These are phyloP conservation scores for Colletotrichum phormii DNA, from an alignment of 2,329 filamentous ascomycete genomes.

Conservation along the genomic window DNA sequence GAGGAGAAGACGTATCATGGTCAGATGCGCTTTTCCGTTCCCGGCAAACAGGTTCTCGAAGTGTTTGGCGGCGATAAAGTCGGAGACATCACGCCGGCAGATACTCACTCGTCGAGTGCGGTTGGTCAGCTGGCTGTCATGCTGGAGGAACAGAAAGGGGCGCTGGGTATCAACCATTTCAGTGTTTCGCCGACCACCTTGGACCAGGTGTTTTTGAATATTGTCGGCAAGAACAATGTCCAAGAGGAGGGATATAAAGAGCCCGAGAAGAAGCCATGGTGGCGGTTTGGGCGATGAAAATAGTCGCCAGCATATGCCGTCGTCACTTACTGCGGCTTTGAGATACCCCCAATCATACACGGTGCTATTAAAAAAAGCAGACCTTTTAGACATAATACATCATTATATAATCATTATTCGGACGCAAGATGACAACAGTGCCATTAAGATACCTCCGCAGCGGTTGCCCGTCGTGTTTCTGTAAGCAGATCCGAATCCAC, in stretches of 20 bases:
- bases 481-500: too few species aligned
- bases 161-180: conserved; percentile 84
- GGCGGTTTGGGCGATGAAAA: conserved; percentile 22
- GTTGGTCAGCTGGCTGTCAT: conserved; percentile 78
- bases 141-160: conserved; percentile 77
- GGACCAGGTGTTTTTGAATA: conserved; percentile 90
- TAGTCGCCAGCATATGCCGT: background rate
- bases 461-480: background rate
- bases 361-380: too few species aligned
- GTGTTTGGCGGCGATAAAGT: conserved; percentile 37
- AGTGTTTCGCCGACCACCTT: conserved; percentile 88
- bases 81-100: conserved; percentile 41
- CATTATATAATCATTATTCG: background rate
- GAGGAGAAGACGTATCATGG: conserved; percentile 85
- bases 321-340: background rate
- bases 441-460: background rate
- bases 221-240: conserved; percentile 84
- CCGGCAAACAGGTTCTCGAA: conserved; percentile 55
- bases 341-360: conserved; percentile 1
- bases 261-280: conserved; percentile 41
- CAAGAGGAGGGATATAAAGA: conserved; percentile 75
- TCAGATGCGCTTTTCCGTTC: conserved; percentile 86
- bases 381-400: background rate
- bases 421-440: too few species aligned
- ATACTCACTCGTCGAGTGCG: conserved; percentile 56